phyloP scores from a whole-genome alignment of 768 basidiomycete genomes.

The Lactarius sp. region DNA sequence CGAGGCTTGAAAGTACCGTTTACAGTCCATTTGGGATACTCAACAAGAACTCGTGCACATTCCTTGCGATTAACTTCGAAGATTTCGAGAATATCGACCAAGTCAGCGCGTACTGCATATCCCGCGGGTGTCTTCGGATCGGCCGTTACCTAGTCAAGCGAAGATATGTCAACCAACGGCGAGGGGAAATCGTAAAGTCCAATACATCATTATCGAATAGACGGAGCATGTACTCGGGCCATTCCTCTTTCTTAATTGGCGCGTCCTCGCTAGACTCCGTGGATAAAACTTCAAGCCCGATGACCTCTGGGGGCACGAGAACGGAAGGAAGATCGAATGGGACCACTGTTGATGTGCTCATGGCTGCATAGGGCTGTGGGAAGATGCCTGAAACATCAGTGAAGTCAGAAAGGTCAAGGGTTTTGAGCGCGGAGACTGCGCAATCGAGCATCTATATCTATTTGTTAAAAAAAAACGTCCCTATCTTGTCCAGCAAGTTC shows the following conservation, averaged over 20 bases:
- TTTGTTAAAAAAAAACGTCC: not conserved
- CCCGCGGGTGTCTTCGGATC: slow-evolving; percentile 69
- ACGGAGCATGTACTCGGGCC: slow-evolving; percentile 66
- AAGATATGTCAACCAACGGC: slow-evolving; percentile 6
- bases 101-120: slow-evolving; percentile 68
- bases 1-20: slow-evolving; percentile 82
- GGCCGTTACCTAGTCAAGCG: slow-evolving; percentile 58
- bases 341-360: slow-evolving; percentile 39
- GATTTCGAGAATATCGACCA: slow-evolving; percentile 77
- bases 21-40: slow-evolving; percentile 79
- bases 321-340: slow-evolving; percentile 72
- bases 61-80: slow-evolving; percentile 97
- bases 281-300: slow-evolving; percentile 70
- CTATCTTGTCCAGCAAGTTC: slow-evolving; percentile 2
- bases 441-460: slow-evolving; percentile 63
- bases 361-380: slow-evolving; percentile 59
- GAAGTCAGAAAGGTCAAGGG: slow-evolving; percentile 59
- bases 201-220: slow-evolving; percentile 59
- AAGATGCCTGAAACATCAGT: slow-evolving; percentile 50
- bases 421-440: slow-evolving; percentile 56
- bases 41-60: slow-evolving; percentile 78
- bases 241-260: slow-evolving; percentile 74
- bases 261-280: slow-evolving; percentile 67
- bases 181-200: slow-evolving; percentile 2
- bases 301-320: slow-evolving; percentile 82